phyloP scores from a whole-genome alignment of 768 basidiomycete species.

The Obba rivulosa region DNA sequence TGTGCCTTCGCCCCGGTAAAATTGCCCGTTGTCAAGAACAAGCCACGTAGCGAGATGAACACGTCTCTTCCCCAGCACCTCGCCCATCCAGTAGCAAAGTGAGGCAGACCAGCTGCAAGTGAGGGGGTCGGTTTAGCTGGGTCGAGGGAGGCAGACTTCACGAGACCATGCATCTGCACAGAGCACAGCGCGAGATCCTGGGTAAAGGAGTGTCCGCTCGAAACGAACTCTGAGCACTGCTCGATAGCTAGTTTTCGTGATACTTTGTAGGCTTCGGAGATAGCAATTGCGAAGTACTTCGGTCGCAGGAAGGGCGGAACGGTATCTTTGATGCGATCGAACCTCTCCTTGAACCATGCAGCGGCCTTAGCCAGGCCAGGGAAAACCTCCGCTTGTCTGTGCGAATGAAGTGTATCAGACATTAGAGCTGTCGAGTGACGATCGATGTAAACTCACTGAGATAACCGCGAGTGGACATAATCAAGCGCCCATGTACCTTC shows the following conservation, averaged over 20 bases:
- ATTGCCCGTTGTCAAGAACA: constrained; percentile 92
- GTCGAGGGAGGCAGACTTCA: constrained; percentile 86
- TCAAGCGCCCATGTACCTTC: constrained; percentile 91
- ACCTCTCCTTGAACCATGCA: constrained; percentile 84
- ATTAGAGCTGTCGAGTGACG: not conserved
- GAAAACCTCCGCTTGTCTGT: constrained; percentile 54
- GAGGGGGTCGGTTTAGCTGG: constrained; percentile 67
- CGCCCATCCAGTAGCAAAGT: constrained; percentile 92
- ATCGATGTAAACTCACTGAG: constrained; percentile 45
- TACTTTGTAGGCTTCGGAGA: constrained; percentile 91
- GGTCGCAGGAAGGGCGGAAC: constrained; percentile 88
- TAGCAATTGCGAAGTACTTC: constrained; percentile 91
- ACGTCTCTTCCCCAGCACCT: constrained; percentile 95
- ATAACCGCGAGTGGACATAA: constrained; percentile 69
- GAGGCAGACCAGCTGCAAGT: constrained; percentile 91
- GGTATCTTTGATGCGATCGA: constrained; percentile 67
- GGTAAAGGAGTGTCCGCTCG: constrained; percentile 81
- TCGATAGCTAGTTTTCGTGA: constrained; percentile 79
- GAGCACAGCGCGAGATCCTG: constrained; percentile 84
- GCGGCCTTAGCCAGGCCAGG: constrained; percentile 69
- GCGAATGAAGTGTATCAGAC: constrained; percentile 3
- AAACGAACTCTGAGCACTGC: constrained; percentile 84
- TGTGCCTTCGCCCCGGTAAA: constrained; percentile 82
- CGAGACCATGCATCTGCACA: constrained; percentile 87
- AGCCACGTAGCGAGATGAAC: constrained; percentile 88